A percentile compares a stretch with the other conserved stretches of the same genome.
Evolutionary conservation across 768 basidiomycete genomes (phyloP).

Genomic region (Mycena albidolilacea): DNA sequence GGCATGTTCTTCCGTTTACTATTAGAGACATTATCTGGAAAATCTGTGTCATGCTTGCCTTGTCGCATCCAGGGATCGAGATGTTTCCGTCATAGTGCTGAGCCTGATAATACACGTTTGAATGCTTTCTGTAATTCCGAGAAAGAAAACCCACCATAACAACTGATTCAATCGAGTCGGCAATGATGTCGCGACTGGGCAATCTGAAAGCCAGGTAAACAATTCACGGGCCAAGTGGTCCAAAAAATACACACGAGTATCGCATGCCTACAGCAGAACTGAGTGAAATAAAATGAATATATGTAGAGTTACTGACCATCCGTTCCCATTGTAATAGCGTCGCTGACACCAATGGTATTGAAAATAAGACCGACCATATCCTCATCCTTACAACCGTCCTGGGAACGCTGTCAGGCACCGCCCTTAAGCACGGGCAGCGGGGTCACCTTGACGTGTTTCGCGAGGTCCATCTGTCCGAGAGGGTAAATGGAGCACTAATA

Average conservation of each 20-base stretch:
- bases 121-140: constrained; percentile 69
- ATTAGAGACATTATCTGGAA: no score
- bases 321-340: constrained; percentile 93
- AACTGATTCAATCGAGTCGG: constrained; percentile 86
- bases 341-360: constrained; percentile 85
- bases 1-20: constrained; percentile 76
- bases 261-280: constrained; percentile 76
- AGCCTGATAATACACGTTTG: constrained; percentile 60
- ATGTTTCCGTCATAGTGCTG: constrained; percentile 94
- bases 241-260: constrained; percentile 74
- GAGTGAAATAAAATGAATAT: neutral
- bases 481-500: neutral
- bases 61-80: constrained; percentile 90
- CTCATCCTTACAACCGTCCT: constrained; percentile 86
- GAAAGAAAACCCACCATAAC: constrained; percentile 14
- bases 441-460: constrained; percentile 77
- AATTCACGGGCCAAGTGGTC: neutral
- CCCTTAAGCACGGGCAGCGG: neutral
- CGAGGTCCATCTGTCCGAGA: constrained; percentile 76
- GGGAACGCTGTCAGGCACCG: constrained; percentile 52
- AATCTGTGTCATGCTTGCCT: constrained; percentile 43
- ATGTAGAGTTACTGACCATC: constrained; percentile 67
- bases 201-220: constrained; percentile 60
- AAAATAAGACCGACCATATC: constrained; percentile 87
- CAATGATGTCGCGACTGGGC: constrained; percentile 90